Evolutionary conservation across 1,284 basidiomycete genomes (phyloP).

Genomic region (Phylloboletellus chloephorus): DNA sequence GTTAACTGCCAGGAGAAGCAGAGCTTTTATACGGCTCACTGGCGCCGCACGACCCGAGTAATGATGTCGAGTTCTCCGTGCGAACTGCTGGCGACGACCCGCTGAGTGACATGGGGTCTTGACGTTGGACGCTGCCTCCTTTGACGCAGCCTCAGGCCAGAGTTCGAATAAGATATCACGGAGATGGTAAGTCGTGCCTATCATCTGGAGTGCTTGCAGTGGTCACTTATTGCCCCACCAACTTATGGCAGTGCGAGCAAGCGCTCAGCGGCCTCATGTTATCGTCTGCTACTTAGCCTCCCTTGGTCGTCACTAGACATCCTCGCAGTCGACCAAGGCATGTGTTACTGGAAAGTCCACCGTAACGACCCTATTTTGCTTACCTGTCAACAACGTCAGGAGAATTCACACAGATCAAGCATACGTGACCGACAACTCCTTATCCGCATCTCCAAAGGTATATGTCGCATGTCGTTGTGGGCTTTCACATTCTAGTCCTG

Average conservation of each 20-base stretch:
- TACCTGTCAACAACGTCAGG: not conserved
- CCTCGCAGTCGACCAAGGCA: not conserved
- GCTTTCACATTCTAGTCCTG: not conserved
- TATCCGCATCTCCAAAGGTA: conserved; percentile 1
- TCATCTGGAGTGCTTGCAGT: no score
- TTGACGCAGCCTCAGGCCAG: no score
- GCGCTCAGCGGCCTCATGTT: conserved; percentile 9
- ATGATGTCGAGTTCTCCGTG: no score
- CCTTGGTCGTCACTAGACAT: not conserved
- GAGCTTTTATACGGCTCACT: no score
- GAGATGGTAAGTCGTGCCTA: no score
- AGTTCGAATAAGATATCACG: no score
- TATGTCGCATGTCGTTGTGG: conserved; percentile 3
- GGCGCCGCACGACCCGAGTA: no score
- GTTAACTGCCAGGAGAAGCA: no score
- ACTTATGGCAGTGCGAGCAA: conserved; percentile 8
- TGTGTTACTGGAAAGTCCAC: not conserved
- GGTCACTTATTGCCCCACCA: no score
- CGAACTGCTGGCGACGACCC: no score
- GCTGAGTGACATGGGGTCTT: no score
- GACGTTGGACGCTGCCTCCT: no score
- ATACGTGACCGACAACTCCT: not conserved
- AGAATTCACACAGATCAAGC: not conserved
- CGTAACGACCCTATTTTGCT: not conserved
- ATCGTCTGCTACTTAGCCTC: not conserved